A percentile compares a stretch with the other conserved stretches of the same genome.
phyloP scores from a whole-genome alignment of 768 basidiomycete genomes.

The Hygrocybe coccinea region DNA sequence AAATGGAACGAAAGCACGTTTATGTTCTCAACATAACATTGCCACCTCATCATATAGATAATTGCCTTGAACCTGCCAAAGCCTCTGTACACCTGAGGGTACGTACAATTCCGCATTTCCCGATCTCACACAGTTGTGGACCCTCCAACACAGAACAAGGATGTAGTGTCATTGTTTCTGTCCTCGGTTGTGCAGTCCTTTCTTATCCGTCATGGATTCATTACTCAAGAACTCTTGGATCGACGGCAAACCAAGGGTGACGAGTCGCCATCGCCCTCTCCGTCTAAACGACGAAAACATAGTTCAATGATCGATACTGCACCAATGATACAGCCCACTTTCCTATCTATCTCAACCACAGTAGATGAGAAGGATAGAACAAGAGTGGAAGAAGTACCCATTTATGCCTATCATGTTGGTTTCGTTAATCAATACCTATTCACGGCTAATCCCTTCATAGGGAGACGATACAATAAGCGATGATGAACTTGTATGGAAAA shows the following conservation, averaged over 20 bases:
- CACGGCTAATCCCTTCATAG: slow-evolving; percentile 8
- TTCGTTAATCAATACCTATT: slow-evolving; percentile 10
- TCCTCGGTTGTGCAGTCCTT: slow-evolving; percentile 56
- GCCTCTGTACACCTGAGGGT: slow-evolving; percentile 64
- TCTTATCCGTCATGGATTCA: slow-evolving; percentile 60
- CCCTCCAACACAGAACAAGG: slow-evolving; percentile 45
- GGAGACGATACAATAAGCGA: slow-evolving; percentile 18
- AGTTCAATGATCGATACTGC: background rate
- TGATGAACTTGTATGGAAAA: slow-evolving; percentile 50
- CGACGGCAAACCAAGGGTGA: slow-evolving; percentile 8
- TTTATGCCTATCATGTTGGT: background rate
- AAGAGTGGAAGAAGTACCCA: background rate
- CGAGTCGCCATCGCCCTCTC: slow-evolving; percentile 35
- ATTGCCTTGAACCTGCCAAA: slow-evolving; percentile 78
- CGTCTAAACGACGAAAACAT: slow-evolving; percentile 48
- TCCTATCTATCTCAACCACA: slow-evolving; percentile 5
- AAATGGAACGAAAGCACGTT: slow-evolving; percentile 71
- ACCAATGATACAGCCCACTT: background rate
- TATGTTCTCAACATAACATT: slow-evolving; percentile 77
- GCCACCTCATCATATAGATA: slow-evolving; percentile 65
- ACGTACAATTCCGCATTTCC: slow-evolving; percentile 15
- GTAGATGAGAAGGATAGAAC: slow-evolving; percentile 10
- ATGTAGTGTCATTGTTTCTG: slow-evolving; percentile 52
- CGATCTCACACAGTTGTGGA: slow-evolving; percentile 11
- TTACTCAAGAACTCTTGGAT: slow-evolving; percentile 20